These are phyloP conservation scores for Mucor ambiguus DNA, from an alignment of 371 early-diverging fungal genomes.

Conservation along the genomic window DNA sequence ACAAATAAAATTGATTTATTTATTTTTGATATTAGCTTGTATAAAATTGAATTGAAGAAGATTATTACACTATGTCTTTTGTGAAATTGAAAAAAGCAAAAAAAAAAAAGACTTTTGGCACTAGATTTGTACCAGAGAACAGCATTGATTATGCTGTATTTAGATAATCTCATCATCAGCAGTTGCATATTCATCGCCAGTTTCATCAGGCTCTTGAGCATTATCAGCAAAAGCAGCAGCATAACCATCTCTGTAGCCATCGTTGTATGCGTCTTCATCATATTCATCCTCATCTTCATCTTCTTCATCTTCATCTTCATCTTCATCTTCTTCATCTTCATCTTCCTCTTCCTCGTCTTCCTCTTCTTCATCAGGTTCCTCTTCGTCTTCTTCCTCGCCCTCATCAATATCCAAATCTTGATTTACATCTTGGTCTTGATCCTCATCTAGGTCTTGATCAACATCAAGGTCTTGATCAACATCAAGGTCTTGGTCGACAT, in stretches of 20 bases:
- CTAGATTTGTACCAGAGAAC: background rate
- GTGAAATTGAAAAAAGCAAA: background rate
- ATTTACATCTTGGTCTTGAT: background rate
- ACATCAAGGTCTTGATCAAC: background rate
- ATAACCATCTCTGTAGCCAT: background rate
- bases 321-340: background rate
- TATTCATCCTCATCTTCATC: background rate
- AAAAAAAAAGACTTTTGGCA: conserved; percentile 1
- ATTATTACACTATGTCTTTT: conserved; percentile 1
- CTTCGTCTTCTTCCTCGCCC: background rate
- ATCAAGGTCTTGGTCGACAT: background rate
- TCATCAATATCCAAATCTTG: background rate
- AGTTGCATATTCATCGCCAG: background rate
- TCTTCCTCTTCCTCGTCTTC: background rate
- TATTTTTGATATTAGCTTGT: background rate
- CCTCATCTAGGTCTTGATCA: background rate
- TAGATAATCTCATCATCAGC: background rate
- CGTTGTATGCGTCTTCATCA: background rate
- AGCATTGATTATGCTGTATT: background rate
- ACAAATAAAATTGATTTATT: background rate
- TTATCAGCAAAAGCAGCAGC: background rate
- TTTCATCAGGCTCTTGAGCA: background rate
- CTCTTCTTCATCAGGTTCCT: background rate
- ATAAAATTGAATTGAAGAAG: background rate
- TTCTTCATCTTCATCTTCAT: background rate